Evolutionary conservation across 331 rosid genomes (phyloP).

Genomic region (Spiraea crenata): DNA sequence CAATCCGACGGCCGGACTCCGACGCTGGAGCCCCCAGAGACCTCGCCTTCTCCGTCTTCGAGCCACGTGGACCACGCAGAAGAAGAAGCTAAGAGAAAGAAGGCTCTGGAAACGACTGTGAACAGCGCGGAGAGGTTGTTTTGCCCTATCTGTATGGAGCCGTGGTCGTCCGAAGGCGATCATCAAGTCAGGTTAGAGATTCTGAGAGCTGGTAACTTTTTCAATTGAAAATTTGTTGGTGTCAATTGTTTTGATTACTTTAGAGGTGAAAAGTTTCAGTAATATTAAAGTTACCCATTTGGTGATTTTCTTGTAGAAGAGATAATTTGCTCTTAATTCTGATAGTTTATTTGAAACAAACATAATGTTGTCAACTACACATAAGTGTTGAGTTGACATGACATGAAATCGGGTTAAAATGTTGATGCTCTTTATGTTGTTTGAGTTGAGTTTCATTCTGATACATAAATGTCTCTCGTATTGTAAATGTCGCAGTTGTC

Average conservation of each 20-base stretch:
- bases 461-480: background rate
- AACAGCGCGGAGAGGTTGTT: background rate
- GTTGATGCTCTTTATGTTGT: background rate
- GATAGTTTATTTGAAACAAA: background rate
- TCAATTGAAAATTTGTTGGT: background rate
- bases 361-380: background rate
- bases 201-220: background rate
- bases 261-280: background rate
- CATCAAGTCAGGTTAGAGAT: constrained; percentile 14
- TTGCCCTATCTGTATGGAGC: constrained; percentile 15
- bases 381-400: background rate
- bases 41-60: background rate
- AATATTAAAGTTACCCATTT: too few species aligned
- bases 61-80: background rate
- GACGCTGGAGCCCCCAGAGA: background rate
- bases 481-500: constrained; percentile 7
- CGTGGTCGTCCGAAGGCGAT: constrained; percentile 3
- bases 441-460: too few species aligned
- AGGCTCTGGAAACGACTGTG: background rate
- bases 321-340: background rate
- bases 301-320: too few species aligned
- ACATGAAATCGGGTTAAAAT: too few species aligned
- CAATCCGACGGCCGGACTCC: background rate
- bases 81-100: background rate
- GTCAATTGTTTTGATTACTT: background rate